Base-by-base conservation (phyloP, 495 filamentous ascomycete genomes). In the Chaetomium fimeti region DNA sequence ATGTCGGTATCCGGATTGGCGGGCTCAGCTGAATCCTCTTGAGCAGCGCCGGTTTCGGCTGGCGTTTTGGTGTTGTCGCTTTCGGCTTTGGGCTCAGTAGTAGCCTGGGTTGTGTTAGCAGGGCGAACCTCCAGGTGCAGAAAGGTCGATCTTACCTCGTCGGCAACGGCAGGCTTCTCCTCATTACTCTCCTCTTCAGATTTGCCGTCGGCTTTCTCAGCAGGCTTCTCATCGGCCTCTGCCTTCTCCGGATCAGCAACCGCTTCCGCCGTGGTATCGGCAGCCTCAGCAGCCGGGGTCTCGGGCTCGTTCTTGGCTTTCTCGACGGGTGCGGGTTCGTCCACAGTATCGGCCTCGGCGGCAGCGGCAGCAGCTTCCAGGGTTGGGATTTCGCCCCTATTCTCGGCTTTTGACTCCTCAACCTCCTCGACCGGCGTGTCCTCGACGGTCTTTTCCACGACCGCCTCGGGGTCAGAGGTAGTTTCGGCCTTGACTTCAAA, bases 231-330 rank as follows among this genome's bases (percentile, higher is more conserved):
- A 13, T 11, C 61, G n/a, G 42, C 43, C 20, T 42, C 24, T 12
- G 16, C 16, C 56, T 38, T 49, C 18, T 60, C 59, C 0, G 36
- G 13, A 15, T n/a, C 48, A 45, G 22, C 38, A 3, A 25, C 9
- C n/a, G 40, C 58, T 9, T 6, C 15, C 11, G 27, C 12, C 24
- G 52, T 18, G 29, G 29, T 0, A 25, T 59, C 57, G 13, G 25
- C 0, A 47, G 48, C 48, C 47, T 53, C 60, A 24, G 18, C 32
- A 27, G 15, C 60, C 2, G n/a, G 32, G n/a, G 49, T 24, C 38
- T 53, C 60, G 13, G 36, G 36, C 29, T 62, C 70, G 24, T 22
- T 57, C 43, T 67, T 40, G 22, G 63, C 58, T n/a, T 74, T 67
- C 25, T 68, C 67, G 20, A 64, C 63, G 32, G 67, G 36, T 27